Base-by-base conservation (phyloP, 768 basidiomycete species). In the Amanita inopinata region DNA sequence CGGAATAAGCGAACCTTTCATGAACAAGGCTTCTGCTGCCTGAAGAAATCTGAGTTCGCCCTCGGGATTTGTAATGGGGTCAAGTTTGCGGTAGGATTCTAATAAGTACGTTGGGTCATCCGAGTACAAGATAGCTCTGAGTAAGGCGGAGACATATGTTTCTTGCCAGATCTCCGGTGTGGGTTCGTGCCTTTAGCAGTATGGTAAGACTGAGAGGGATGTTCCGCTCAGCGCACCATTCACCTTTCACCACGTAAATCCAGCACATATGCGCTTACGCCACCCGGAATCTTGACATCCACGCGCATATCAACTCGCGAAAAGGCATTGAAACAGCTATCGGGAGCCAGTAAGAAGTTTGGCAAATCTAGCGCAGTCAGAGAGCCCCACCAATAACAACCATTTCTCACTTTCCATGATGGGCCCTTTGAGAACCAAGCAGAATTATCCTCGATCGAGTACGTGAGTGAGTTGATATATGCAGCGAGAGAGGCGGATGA, bases 241-340 rank as follows among this genome's bases (percentile, higher is more conserved):
- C 54, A 93, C 90, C 89, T 71, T 60, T 98, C 96, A 6, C 96
- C 94, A 7, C 96, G 79, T 40, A 96, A 61, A 60, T 98, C 96
- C 14, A 98, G 79, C 22, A 88, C 83, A 60, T 96, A 97, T 3
- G 93, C 87, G 49, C 82, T 78, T 11, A 99, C 96, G 9, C 96
- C 94, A 20, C 96, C 96, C 0, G 96, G 96, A 38, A 99, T 98
- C 62, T 94, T 96, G 47, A 97, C 96, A 50, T 99, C 96, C 5
- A 99, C 92, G 27, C 94, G 78, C 22, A 98, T 80, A 56, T 99
- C 96, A 39, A 98, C 88, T 20, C 96, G 70, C 28, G 93, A 93
- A 58, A 99, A 99, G 7, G 96, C 96, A 59, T 99, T 96, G 68
- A 96, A 99, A 62, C 91, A 96, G 62, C 89, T 88, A n/a, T n/a